Conservation (phyloP, 192 early-diverging fungal genomes). For the Mortierella alpina region DNA sequence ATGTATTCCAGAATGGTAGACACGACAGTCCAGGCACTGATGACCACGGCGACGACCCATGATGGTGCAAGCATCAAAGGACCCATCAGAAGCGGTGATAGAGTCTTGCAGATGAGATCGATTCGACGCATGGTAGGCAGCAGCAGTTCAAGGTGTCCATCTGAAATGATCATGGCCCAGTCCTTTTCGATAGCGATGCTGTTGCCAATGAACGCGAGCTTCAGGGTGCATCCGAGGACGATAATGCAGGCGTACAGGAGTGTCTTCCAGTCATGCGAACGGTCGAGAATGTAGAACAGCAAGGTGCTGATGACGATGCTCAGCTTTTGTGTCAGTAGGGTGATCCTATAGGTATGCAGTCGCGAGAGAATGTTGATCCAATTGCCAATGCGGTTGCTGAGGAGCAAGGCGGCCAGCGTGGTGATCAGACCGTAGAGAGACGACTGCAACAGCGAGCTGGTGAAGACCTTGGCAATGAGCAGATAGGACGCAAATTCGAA, state of each 20-base stretch:
- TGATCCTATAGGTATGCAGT: constrained; percentile 17
- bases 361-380: constrained; percentile 42
- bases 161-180: constrained; percentile 44
- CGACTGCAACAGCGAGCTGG: constrained; percentile 10
- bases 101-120: constrained; percentile 47
- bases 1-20: constrained; percentile 25
- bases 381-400: constrained; percentile 44
- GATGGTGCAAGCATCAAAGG: constrained; percentile 1
- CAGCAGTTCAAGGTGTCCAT: constrained; percentile 21
- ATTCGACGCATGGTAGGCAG: constrained; percentile 39
- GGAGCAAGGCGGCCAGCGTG: constrained; percentile 13
- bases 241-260: constrained; percentile 24
- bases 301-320: constrained; percentile 25
- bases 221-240: constrained; percentile 33
- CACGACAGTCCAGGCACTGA: constrained; percentile 20
- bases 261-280: neutral
- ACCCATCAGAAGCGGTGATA: constrained; percentile 40
- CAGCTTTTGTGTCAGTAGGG: constrained; percentile 25
- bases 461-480: constrained; percentile 34
- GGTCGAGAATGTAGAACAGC: constrained; percentile 14
- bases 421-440: constrained; percentile 44
- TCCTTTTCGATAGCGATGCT: constrained; percentile 44
- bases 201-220: constrained; percentile 37
- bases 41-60: constrained; percentile 5
- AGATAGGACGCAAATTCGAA: constrained; percentile 47